A percentile compares a stretch with the other conserved stretches of the same genome.
These are phyloP conservation scores for Monascus purpureus DNA, from an alignment of 495 filamentous ascomycete genomes.

Conservation along the genomic window DNA sequence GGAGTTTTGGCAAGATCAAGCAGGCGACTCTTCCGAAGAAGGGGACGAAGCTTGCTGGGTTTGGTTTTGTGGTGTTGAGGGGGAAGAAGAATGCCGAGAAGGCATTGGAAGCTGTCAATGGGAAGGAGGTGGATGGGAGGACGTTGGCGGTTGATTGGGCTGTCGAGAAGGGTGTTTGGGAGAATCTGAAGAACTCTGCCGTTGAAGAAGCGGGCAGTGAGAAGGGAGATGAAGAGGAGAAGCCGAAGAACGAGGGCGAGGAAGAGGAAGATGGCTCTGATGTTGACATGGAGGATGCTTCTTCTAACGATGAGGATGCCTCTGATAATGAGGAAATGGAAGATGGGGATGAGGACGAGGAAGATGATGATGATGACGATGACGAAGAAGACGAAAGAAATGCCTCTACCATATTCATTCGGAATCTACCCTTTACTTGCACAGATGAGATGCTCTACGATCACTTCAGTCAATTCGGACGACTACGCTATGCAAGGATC, in stretches of 20 bases:
- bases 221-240: slow-evolving; percentile 14
- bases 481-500: slow-evolving; percentile 72
- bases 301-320: slow-evolving; percentile 13
- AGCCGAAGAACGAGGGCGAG: too few species aligned
- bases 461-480: slow-evolving; percentile 75
- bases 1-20: slow-evolving; percentile 81
- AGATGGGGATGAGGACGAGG: slow-evolving; percentile 15
- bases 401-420: slow-evolving; percentile 71
- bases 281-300: slow-evolving; percentile 25
- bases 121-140: slow-evolving; percentile 76
- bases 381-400: slow-evolving; percentile 41
- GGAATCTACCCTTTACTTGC: slow-evolving; percentile 81
- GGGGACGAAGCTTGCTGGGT: slow-evolving; percentile 61
- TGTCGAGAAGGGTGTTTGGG: slow-evolving; percentile 80
- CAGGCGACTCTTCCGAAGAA: slow-evolving; percentile 64
- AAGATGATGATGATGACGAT: slow-evolving; percentile 36
- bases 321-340: slow-evolving; percentile 13
- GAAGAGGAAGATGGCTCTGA: slow-evolving; percentile 11
- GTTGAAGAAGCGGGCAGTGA: slow-evolving; percentile 13
- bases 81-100: slow-evolving; percentile 86
- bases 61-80: slow-evolving; percentile 83
- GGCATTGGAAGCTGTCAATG: slow-evolving; percentile 73
- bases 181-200: slow-evolving; percentile 37
- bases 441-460: slow-evolving; percentile 66
- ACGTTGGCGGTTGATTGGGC: slow-evolving; percentile 90